Evolutionary conservation across 169 alveolate genomes (phyloP), one percentile per base, ranked within the genome.

Genomic region (Haemoproteus tartakovskyi): DNA sequence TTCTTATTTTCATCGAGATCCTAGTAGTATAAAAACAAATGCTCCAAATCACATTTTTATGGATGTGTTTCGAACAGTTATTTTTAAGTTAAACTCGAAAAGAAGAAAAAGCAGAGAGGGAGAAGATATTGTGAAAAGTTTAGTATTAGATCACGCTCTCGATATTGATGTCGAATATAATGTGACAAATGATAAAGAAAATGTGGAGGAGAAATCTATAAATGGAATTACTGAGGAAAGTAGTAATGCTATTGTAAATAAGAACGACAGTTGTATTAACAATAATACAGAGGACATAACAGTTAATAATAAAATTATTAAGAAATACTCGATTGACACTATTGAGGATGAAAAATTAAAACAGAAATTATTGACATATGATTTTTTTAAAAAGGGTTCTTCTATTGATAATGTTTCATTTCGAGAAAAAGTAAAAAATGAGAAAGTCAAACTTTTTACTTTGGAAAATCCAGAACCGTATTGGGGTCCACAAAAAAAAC

Each of bases 1-100:
- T 18, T 91, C 95, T 6, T 95, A 94, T 79, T 93, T 95, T 60
- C 97, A 94, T 63, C 86, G 94, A 50, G 94, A 93, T 16, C 96
- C 96, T 30, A 90, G 89, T 61, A 90, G 94, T 40, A 85, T 93
- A 40, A 94, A 94, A 81, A 94, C 97, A 11, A 84, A 93, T 62
- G 96, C 96, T 5, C 95, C 96, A 27, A 63, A 88, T 59, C 48
- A 87, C 24, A 92, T 91, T 21, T 92, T 94, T 62, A 90, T 92
- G 95, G 98, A 94, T 62, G 90, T 94, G n/a, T 60, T 88, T 33
- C 78, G 93, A 8, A 62, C 84, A 16, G 57, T 74, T 29, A 56
- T 74, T 43, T 74, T 14, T 74, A 74, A 74, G 57, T 38, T 74
- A 21, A 74, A 74, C 57, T 74, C 84, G 1, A 74, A 74, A 45